These are phyloP conservation scores for Aphanomyces stellatus DNA, from an alignment of 352 stramenopile species.

Conservation along the genomic window DNA sequence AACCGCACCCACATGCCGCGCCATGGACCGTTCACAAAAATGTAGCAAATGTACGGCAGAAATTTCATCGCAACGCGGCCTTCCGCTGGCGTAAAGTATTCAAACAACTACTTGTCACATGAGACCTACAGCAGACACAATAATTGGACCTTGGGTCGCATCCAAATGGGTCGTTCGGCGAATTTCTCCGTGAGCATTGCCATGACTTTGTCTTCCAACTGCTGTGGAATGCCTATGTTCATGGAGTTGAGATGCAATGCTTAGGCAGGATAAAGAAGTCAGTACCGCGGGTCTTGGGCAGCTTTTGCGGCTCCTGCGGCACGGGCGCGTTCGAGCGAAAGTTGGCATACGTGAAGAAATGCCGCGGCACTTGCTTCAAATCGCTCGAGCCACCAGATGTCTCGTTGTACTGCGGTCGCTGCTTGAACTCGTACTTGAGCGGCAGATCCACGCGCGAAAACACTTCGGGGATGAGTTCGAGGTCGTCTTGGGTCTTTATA, in stretches of 20 bases:
- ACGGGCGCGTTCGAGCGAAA: constrained; percentile 56
- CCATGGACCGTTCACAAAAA: constrained; percentile 77
- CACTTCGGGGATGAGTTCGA: constrained; percentile 71
- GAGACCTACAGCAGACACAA: too few species aligned
- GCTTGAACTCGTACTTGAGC: constrained; percentile 78
- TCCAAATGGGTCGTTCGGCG: constrained; percentile 59
- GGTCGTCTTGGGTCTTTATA: constrained; percentile 36
- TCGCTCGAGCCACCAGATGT: constrained; percentile 56
- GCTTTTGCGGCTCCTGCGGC: constrained; percentile 27
- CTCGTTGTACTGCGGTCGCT: constrained; percentile 58
- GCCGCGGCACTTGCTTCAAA: constrained; percentile 25
- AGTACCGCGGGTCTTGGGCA: constrained; percentile 15
- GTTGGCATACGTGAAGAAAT: constrained; percentile 48
- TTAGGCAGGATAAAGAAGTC: not conserved
- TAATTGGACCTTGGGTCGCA: constrained; percentile 34
- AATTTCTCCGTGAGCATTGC: constrained; percentile 46
- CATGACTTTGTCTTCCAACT: constrained; percentile 56
- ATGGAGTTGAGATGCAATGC: not conserved
- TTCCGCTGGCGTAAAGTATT: constrained; percentile 49
- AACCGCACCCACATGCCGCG: constrained; percentile 74
- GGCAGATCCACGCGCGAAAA: constrained; percentile 79
- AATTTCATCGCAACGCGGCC: constrained; percentile 49
- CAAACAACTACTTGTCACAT: constrained; percentile 46
- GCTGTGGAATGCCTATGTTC: constrained; percentile 41
- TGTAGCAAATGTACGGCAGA: constrained; percentile 66